Evolutionary conservation across 352 stramenopile species (phyloP), one percentile per base, ranked within the genome.

Genomic region (Pythium sp.): DNA sequence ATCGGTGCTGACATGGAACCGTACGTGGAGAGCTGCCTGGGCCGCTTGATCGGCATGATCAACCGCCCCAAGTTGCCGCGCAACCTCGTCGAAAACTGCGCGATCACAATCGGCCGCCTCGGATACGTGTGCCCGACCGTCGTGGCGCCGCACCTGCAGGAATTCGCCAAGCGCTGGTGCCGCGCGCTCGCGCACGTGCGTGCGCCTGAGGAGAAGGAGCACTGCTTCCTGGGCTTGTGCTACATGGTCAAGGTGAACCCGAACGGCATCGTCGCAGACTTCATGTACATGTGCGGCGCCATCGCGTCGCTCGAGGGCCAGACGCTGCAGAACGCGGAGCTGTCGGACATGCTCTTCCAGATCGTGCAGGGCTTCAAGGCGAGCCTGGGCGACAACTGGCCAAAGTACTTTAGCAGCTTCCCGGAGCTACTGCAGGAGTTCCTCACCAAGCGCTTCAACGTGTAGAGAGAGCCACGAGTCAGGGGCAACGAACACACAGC

Each of bases 171-270:
- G 79, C 84, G 80, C 51, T 97, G 91, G 91, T 97, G 89, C 75
- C 82, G 87, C 49, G 88, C 88, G 26, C 81, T 97, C 38, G 86
- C 85, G 14, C 86, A 95, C 65, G 83, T 97, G 53, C 80, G 88
- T 20, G 86, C 93, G 14, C 84, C 76, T 0, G 83, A 92, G 65
- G 91, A 97, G 74, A 96, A 96, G 72, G 91, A 97, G 72, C 86
- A 95, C 68, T 95, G 87, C 67, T 97, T 97, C 57, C 64, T 95
- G 51, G 91, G 91, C 0, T 74, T 97, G 6, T 97, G 90, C 76
- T 94, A 97, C 74, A 93, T 97, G 79, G 87, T 97, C 64, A 92
- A 96, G 76, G 77, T 91, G 32, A 97, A 97, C 74, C 91, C 91
- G 67, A 92, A 90, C 65, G 87, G 86, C 34, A 95, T 95, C 54